phyloP scores from a whole-genome alignment of 1,284 basidiomycete genomes.

The Pseudozyma flocculosa region DNA sequence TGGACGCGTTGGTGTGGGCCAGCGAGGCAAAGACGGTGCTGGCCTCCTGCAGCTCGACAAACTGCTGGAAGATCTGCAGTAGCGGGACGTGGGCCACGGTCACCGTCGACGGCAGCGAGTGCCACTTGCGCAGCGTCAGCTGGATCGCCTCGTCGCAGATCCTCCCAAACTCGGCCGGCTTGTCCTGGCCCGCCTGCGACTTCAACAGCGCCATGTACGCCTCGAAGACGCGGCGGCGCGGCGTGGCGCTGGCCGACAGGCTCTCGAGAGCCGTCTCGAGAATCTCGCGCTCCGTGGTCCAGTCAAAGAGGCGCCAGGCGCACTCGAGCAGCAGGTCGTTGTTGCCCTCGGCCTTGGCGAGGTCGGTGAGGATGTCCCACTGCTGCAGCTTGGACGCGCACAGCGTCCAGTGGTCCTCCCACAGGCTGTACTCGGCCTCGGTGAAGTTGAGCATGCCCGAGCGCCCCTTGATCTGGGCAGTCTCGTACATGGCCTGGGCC shows the following conservation, averaged over 20 bases:
- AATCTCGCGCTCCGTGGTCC: conserved; percentile 72
- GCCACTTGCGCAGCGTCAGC: conserved; percentile 93
- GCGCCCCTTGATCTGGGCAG: conserved; percentile 83
- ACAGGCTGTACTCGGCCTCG: conserved; percentile 93
- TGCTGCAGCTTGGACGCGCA: conserved; percentile 93
- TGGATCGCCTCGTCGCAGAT: conserved; percentile 97
- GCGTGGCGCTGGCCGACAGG: conserved; percentile 83
- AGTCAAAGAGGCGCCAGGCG: conserved; percentile 92
- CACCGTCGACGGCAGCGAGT: conserved; percentile 78
- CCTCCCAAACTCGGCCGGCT: conserved; percentile 57
- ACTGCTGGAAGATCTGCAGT: conserved; percentile 97
- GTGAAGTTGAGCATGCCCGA: conserved; percentile 83
- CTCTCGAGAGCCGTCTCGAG: conserved; percentile 82
- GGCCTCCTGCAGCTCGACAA: conserved; percentile 95
- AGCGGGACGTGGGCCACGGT: conserved; percentile 91
- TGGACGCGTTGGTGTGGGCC: conserved; percentile 79
- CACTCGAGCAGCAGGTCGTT: conserved; percentile 91
- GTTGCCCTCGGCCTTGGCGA: conserved; percentile 88
- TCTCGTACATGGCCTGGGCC: conserved; percentile 85
- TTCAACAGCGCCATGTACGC: conserved; percentile 82
- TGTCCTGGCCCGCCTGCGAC: conserved; percentile 59
- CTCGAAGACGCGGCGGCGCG: conserved; percentile 90
- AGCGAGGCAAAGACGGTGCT: conserved; percentile 77
- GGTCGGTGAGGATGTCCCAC: conserved; percentile 79
- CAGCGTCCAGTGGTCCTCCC: conserved; percentile 99